phyloP scores from a whole-genome alignment of 2,329 filamentous ascomycete genomes.

The Elsinoe ampelina region DNA sequence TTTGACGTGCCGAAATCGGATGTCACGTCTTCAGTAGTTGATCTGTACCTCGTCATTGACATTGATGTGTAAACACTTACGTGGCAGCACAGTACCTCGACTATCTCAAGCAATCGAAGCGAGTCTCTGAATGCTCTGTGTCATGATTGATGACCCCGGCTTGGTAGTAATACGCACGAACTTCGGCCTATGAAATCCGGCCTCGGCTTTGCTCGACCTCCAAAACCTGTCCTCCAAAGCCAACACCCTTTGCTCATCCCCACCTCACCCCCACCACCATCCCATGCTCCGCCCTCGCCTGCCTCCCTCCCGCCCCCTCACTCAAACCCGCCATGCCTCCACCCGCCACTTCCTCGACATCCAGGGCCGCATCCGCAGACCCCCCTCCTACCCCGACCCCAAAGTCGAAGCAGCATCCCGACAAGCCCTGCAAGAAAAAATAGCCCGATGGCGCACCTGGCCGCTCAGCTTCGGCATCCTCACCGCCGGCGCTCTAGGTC shows the following conservation, averaged over 20 bases:
- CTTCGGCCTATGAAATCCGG: too few relatives aligned
- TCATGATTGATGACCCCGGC: too few relatives aligned
- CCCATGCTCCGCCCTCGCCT: background rate
- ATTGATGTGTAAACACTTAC: too few relatives aligned
- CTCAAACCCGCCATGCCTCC: background rate
- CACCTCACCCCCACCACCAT: background rate
- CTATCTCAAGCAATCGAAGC: too few relatives aligned
- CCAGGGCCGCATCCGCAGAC: background rate
- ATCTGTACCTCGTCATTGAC: background rate
- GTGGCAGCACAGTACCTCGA: too few relatives aligned
- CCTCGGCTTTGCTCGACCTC: too few relatives aligned
- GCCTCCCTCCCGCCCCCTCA: background rate
- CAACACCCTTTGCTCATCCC: too few relatives aligned
- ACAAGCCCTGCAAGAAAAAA: conserved; percentile 10
- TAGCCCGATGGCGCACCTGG: background rate
- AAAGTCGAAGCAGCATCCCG: background rate
- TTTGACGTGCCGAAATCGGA: background rate
- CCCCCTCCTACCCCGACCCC: background rate
- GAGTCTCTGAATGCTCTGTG: too few relatives aligned
- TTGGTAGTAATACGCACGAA: too few relatives aligned
- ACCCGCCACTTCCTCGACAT: background rate
- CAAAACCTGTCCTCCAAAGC: too few relatives aligned
- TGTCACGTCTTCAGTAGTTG: background rate
- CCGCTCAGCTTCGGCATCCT: conserved; percentile 17
- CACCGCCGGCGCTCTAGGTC: conserved; percentile 31